Evolutionary conservation across 768 basidiomycete species (phyloP).

Genomic region (Trametes coccinea): DNA sequence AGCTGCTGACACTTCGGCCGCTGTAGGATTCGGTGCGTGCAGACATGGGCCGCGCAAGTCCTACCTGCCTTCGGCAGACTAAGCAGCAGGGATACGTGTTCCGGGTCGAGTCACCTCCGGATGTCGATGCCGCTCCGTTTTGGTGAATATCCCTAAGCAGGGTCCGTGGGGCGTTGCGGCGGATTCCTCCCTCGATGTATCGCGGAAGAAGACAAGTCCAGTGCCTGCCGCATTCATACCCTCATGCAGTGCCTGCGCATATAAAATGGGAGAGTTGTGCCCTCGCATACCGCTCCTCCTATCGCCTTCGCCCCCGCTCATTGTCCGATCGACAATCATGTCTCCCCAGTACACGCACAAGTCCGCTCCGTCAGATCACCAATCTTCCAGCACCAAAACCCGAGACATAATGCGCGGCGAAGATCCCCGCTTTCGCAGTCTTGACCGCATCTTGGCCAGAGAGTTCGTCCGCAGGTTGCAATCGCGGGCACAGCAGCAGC

Average conservation of each 20-base stretch:
- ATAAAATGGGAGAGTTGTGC: background rate
- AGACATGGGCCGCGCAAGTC: background rate
- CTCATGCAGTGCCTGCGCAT: background rate
- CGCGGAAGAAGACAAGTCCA: slow-evolving; percentile 2
- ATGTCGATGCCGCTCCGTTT: background rate
- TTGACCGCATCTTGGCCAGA: slow-evolving; percentile 23
- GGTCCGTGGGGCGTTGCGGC: slow-evolving; percentile 1
- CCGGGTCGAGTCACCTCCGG: slow-evolving; percentile 11
- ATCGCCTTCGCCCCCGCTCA: no score
- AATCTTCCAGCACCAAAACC: slow-evolving; percentile 1
- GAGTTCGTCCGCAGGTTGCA: slow-evolving; percentile 11
- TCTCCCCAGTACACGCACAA: slow-evolving; percentile 11
- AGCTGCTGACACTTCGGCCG: background rate
- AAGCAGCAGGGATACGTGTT: background rate
- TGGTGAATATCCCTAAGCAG: background rate
- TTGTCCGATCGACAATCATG: background rate
- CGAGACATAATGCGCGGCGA: slow-evolving; percentile 11
- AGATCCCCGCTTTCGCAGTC: slow-evolving; percentile 11
- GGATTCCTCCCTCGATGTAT: background rate
- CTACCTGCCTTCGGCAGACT: background rate
- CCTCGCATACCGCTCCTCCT: background rate
- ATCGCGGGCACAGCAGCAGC: slow-evolving; percentile 5
- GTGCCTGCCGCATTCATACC: background rate
- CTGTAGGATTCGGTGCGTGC: background rate
- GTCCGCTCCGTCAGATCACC: background rate